Percentiles rank a stretch among this genome's conserved stretches.
phyloP scores from a whole-genome alignment of 2,329 filamentous ascomycete genomes.

The Xylariaceae sp. region DNA sequence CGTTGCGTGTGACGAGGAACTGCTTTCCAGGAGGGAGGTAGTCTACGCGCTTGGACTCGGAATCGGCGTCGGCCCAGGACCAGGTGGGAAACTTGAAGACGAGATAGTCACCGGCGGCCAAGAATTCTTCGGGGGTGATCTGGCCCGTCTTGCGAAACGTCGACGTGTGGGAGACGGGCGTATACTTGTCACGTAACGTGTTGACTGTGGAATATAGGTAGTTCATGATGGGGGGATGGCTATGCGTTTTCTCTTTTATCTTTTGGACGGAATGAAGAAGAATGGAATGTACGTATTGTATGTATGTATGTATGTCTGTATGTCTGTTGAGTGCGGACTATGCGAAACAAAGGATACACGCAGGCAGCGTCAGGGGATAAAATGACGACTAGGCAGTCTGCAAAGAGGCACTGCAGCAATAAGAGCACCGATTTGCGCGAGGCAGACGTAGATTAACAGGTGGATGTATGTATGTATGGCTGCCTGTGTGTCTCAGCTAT shows the following conservation, averaged over 20 bases:
- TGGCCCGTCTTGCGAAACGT: conserved; percentile 94
- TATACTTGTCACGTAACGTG: conserved; percentile 88
- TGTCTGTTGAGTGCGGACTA: neutral
- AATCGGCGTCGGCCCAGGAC: conserved; percentile 92
- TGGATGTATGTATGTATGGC: conserved; percentile 3
- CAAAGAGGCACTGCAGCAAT: neutral
- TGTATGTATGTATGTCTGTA: conserved; percentile 12
- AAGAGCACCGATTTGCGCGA: neutral
- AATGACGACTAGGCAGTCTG: neutral
- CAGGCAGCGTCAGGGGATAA: neutral
- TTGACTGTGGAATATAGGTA: conserved; percentile 92
- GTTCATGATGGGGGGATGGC: conserved; percentile 67
- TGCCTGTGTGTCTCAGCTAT: conserved; percentile 23
- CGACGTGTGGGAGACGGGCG: conserved; percentile 86
- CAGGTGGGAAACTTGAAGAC: conserved; percentile 99
- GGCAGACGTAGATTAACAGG: neutral
- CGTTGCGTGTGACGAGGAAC: conserved; percentile 91
- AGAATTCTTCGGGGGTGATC: conserved; percentile 96
- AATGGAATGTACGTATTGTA: too few relatives aligned
- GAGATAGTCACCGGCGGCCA: conserved; percentile 94
- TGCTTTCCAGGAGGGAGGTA: conserved; percentile 91
- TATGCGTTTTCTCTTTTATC: conserved; percentile 7
- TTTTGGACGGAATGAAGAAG: neutral
- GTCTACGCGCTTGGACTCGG: conserved; percentile 76
- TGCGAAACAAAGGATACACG: conserved; percentile 13